Percentiles rank a stretch among this genome's conserved stretches.
These are phyloP conservation scores for Rutstroemia sp. DNA, from an alignment of 2,329 filamentous ascomycete genomes.

Conservation along the genomic window DNA sequence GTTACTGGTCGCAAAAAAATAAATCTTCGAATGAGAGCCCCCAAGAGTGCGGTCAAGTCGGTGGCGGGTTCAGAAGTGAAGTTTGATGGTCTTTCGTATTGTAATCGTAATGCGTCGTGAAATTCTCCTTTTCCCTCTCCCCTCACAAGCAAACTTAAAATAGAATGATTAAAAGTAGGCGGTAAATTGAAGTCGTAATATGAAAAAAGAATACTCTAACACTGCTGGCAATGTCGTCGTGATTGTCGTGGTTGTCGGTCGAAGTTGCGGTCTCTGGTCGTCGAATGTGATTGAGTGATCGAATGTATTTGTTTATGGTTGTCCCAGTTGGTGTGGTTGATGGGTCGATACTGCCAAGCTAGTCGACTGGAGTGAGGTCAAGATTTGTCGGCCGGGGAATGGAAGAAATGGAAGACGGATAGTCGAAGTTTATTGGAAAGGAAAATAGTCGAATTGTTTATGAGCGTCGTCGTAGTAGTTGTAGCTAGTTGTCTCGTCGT, in stretches of 20 bases:
- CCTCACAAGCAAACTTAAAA: background rate
- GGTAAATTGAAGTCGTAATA: background rate
- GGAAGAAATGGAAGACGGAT: no score
- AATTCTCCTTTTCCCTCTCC: slow-evolving; percentile 2
- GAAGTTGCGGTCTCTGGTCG: background rate
- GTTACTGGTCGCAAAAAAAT: background rate
- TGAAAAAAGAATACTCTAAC: background rate
- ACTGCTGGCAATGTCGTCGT: background rate
- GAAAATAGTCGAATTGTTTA: no score
- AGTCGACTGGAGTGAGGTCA: no score
- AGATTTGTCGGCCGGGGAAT: no score
- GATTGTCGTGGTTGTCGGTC: background rate
- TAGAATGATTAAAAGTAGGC: slow-evolving; percentile 1
- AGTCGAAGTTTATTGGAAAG: no score
- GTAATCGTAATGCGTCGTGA: slow-evolving; percentile 7
- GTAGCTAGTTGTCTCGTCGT: background rate
- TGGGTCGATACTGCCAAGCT: no score
- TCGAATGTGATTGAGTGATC: background rate
- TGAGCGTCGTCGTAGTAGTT: background rate
- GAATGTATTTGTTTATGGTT: no score
- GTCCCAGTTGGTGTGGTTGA: no score
- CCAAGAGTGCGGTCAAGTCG: background rate
- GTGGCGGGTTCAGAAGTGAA: background rate
- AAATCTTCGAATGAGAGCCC: background rate
- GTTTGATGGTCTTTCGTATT: background rate